Base-by-base conservation (phyloP, 441 rosid species). In the Daphne laureola region DNA sequence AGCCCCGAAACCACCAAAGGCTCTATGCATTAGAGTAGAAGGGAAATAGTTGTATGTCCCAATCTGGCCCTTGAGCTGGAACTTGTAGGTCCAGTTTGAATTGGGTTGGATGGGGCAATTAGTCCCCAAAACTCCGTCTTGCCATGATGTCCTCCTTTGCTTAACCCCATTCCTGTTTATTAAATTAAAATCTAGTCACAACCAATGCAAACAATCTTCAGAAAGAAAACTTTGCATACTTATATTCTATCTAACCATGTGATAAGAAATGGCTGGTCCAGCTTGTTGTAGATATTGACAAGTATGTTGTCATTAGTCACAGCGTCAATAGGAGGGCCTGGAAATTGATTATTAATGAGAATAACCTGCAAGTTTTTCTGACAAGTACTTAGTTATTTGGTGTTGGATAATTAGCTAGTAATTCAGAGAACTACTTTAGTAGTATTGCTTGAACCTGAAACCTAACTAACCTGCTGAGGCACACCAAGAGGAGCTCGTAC, bases 61-160 rank as follows among this genome's bases (percentile, higher is more conserved):
- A 15, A 90, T 74, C 57, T 90, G 95, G 65, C 86, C 97, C 55
- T 90, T 90, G 8, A 73, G 6, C 53, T 90, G 95, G 67, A 84
- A 84, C 12, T 73, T 64, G 82, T 86, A 86, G 14, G 95, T 84
- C 82, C 83, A 86, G 58, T 76, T 86, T 6, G 78, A 27, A 54
- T 75, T 70, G 12, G 86, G 87, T 35, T 64, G 91, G 63, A 90
- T 84, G 13, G 89, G 91, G 46, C 97, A 90, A 12, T 82, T 82
- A 54, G 95, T 90, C 47, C 93, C 95, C 17, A 80, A 58, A 50
- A 90, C 93, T 48, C 95, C 93, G 55, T 90, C 93, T 75, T 90
- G 86, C 95, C 97, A 86, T n/a, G 78, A 56, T 12, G 62, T 84
- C 57, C 44, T 84, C 63, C 92, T 79, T 52, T 80, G 93, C 35